Evolutionary conservation across 75 land plant species (phyloP).

Genomic region (Chamaecyparis obtusa): DNA sequence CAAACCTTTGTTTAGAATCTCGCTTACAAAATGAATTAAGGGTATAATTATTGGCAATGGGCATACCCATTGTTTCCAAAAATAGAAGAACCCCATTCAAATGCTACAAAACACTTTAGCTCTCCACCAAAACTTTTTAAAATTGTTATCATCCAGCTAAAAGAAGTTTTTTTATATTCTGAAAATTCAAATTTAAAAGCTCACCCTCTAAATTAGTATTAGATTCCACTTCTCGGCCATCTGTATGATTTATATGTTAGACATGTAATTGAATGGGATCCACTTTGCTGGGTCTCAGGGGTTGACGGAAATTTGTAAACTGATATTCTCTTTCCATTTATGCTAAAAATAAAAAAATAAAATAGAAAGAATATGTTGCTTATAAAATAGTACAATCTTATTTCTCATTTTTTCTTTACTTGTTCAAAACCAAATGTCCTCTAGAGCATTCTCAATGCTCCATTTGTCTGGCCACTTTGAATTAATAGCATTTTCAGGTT

Average conservation of each 20-base stretch:
- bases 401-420: too few relatives aligned
- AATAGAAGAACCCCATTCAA: not conserved
- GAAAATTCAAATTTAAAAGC: not conserved
- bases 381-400: too few relatives aligned
- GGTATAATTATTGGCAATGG: not conserved
- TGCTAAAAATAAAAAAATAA: too few relatives aligned
- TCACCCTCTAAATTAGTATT: not conserved
- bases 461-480: too few relatives aligned
- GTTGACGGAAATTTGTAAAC: too few relatives aligned
- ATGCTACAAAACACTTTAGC: not conserved
- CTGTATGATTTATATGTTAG: not conserved
- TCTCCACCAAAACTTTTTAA: not conserved
- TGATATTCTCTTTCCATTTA: too few relatives aligned
- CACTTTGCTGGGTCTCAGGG: too few relatives aligned
- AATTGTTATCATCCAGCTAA: not conserved
- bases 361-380: too few relatives aligned
- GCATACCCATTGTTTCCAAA: not conserved
- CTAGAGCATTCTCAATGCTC: too few relatives aligned
- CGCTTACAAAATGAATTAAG: not conserved
- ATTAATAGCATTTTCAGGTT: too few relatives aligned
- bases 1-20: not conserved
- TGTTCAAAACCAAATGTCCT: too few relatives aligned
- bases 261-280: too few relatives aligned
- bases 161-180: not conserved
- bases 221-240: not conserved